These are phyloP conservation scores for Neurospora pannonica DNA, from an alignment of 495 filamentous ascomycete genomes.

Conservation along the genomic window DNA sequence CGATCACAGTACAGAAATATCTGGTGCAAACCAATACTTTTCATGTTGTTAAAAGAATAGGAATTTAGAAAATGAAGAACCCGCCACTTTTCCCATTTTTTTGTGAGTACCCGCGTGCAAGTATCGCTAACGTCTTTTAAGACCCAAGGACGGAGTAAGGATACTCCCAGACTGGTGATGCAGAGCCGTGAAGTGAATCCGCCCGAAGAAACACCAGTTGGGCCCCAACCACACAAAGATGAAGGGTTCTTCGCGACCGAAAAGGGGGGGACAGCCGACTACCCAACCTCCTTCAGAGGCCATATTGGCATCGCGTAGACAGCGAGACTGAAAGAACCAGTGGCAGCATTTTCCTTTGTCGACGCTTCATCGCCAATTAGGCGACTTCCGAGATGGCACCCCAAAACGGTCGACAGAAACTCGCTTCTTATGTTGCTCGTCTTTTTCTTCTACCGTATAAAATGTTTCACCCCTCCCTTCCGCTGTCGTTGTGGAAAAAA, in stretches of 20 bases:
- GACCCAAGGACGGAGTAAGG: background rate
- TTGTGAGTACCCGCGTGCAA: background rate
- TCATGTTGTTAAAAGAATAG: background rate
- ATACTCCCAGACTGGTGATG: background rate
- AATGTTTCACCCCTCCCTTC: background rate
- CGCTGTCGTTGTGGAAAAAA: background rate
- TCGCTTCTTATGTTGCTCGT: background rate
- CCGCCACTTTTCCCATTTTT: background rate
- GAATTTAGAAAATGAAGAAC: background rate
- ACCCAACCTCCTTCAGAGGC: background rate
- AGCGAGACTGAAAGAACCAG: background rate
- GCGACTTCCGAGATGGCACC: background rate
- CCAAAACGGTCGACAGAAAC: background rate
- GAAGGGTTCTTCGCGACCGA: background rate
- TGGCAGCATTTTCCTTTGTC: constrained; percentile 5
- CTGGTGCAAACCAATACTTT: background rate
- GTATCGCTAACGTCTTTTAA: background rate
- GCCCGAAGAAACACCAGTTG: background rate
- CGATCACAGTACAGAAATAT: background rate
- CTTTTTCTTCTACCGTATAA: background rate
- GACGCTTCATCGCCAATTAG: constrained; percentile 20
- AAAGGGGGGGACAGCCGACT: background rate
- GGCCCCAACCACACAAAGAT: background rate
- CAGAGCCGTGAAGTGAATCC: background rate
- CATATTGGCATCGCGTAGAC: constrained; percentile 20